phyloP scores from a whole-genome alignment of 768 basidiomycete species.

The Mycena galericulata region DNA sequence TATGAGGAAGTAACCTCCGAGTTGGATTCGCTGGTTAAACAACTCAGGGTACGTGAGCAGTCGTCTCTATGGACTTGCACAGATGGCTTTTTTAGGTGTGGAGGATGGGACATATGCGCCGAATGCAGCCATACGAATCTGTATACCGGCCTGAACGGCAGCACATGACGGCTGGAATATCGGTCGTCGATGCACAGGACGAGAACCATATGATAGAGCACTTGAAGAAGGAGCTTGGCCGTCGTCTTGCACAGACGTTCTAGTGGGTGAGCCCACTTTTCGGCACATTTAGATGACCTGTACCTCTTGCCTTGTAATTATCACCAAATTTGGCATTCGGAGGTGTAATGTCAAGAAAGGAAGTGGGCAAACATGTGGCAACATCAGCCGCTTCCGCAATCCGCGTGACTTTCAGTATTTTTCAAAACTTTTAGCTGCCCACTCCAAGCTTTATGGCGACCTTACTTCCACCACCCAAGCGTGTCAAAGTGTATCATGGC shows the following conservation, averaged over 20 bases:
- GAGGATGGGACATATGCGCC: slow-evolving; percentile 24
- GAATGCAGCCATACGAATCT: slow-evolving; percentile 27
- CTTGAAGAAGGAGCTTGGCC: slow-evolving; percentile 9
- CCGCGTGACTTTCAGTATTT: neutral
- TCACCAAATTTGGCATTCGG: slow-evolving; percentile 3
- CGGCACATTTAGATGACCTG: no score
- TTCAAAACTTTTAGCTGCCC: no score
- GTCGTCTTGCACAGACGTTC: neutral
- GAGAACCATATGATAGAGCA: slow-evolving; percentile 16
- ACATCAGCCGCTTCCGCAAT: neutral
- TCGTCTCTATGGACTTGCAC: neutral
- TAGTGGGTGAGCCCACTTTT: no score
- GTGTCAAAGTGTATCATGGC: slow-evolving; percentile 86
- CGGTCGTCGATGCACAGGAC: slow-evolving; percentile 16
- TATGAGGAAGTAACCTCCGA: slow-evolving; percentile 15
- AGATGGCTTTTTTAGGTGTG: slow-evolving; percentile 20
- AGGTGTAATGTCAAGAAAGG: neutral
- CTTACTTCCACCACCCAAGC: slow-evolving; percentile 88
- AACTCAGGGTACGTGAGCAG: slow-evolving; percentile 11
- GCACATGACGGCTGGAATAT: slow-evolving; percentile 25
- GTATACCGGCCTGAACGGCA: slow-evolving; percentile 18
- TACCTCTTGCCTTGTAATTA: no score
- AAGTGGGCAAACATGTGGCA: neutral
- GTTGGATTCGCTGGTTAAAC: slow-evolving; percentile 21
- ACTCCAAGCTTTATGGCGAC: slow-evolving; percentile 83